Evolutionary conservation across 805 yeast genomes (phyloP).

Genomic region (Hanseniaspora occidentalis): DNA sequence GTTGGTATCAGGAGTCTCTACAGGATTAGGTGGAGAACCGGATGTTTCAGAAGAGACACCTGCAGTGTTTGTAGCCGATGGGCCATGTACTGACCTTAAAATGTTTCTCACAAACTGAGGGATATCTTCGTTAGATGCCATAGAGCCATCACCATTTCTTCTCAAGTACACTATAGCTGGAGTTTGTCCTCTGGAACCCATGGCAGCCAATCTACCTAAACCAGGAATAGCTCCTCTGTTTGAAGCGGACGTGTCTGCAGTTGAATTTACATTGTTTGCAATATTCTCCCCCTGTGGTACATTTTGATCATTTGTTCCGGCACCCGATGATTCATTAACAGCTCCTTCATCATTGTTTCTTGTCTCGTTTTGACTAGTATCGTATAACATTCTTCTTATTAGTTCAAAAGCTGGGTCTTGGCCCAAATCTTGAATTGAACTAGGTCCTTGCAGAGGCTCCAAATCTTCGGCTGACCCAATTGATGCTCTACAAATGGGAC

Average conservation of each 20-base stretch:
- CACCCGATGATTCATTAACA: neutral
- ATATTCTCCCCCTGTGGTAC: too few relatives aligned
- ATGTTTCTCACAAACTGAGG: neutral
- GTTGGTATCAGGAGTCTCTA: neutral
- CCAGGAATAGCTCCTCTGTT: neutral
- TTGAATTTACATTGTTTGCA: too few relatives aligned
- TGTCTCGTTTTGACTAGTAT: neutral
- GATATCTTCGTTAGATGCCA: neutral
- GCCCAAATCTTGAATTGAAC: conserved; percentile 4
- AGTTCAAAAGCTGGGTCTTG: conserved; percentile 12
- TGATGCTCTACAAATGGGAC: conserved; percentile 74
- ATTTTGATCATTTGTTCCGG: neutral
- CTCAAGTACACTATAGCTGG: neutral
- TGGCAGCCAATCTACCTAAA: neutral
- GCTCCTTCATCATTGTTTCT: neutral
- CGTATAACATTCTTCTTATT: conserved; percentile 4
- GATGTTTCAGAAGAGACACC: neutral
- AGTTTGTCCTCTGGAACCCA: neutral
- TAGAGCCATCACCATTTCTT: neutral
- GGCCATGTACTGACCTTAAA: neutral
- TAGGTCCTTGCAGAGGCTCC: conserved; percentile 6
- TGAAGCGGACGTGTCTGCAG: neutral
- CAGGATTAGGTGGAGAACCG: neutral
- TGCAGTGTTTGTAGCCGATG: too few relatives aligned
- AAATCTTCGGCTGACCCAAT: conserved; percentile 17